A percentile compares a stretch with the other conserved stretches of the same genome.
Evolutionary conservation across 1,139 yeast species (phyloP).

Genomic region (Protomyces inouyei): DNA sequence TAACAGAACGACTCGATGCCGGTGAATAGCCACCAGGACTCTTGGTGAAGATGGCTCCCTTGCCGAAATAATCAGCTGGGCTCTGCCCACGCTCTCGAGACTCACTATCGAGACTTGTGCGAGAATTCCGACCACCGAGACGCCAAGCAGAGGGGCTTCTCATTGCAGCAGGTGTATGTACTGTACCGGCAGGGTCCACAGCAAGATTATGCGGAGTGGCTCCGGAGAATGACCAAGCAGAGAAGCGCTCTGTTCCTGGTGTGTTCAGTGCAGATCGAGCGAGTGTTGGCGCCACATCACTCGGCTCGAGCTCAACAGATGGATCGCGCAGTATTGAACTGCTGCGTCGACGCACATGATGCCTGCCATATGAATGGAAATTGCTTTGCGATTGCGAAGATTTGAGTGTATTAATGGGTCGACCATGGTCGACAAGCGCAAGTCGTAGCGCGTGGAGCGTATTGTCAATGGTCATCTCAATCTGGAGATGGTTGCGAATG

Average conservation of each 20-base stretch:
- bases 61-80: background rate
- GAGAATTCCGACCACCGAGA: background rate
- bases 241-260: background rate
- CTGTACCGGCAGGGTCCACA: background rate
- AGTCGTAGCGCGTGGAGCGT: conserved; percentile 15
- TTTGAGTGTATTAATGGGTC: conserved; percentile 6
- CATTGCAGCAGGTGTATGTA: background rate
- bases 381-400: conserved; percentile 12
- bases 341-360: conserved; percentile 11
- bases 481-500: conserved; percentile 17
- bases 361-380: conserved; percentile 1
- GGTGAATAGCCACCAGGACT: background rate
- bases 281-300: conserved; percentile 21
- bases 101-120: background rate
- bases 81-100: background rate
- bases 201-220: background rate
- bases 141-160: background rate
- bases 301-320: conserved; percentile 14
- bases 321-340: conserved; percentile 12
- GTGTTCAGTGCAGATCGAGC: background rate
- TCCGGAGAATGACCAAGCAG: background rate
- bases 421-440: conserved; percentile 2
- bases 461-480: conserved; percentile 17
- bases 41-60: background rate
- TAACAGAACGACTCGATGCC: background rate